Evolutionary conservation across 2,329 filamentous ascomycete genomes (phyloP).

Genomic region (Pseudogymnoascus sp.): DNA sequence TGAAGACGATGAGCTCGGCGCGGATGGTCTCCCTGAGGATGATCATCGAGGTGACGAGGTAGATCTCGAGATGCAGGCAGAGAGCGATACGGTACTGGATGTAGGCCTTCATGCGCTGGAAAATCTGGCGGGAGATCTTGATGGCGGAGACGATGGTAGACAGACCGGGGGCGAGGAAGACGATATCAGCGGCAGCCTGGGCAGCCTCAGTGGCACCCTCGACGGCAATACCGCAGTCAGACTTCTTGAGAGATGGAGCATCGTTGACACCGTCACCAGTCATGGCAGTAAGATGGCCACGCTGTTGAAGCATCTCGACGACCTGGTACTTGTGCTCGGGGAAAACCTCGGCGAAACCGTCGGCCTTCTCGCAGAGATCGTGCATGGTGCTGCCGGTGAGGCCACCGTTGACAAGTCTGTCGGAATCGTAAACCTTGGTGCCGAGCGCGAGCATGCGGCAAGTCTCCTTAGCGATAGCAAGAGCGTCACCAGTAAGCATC

Average conservation of each 20-base stretch:
- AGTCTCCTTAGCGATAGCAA: constrained; percentile 72
- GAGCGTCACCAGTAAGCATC: constrained; percentile 75
- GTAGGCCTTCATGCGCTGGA: constrained; percentile 95
- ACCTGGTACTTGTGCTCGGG: constrained; percentile 94
- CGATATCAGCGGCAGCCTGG: constrained; percentile 84
- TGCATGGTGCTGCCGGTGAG: constrained; percentile 64
- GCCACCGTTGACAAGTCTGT: constrained; percentile 68
- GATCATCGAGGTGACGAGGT: constrained; percentile 69
- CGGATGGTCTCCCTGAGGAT: constrained; percentile 70
- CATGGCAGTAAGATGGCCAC: constrained; percentile 91
- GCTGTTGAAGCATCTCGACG: constrained; percentile 87
- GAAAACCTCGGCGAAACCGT: constrained; percentile 92
- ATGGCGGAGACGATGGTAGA: constrained; percentile 87
- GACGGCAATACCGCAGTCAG: constrained; percentile 89
- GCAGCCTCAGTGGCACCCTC: constrained; percentile 87
- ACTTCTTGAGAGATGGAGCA: constrained; percentile 86
- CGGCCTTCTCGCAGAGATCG: constrained; percentile 75
- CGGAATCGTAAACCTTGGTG: constrained; percentile 75
- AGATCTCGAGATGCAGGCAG: constrained; percentile 81
- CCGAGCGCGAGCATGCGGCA: constrained; percentile 74
- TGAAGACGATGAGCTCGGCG: constrained; percentile 67
- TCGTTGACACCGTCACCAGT: constrained; percentile 95
- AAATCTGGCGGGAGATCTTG: constrained; percentile 90
- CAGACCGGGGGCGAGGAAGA: constrained; percentile 85
- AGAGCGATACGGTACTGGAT: constrained; percentile 92